Base-by-base conservation (phyloP, 371 early-diverging fungal species). In the Dinochytrium kinnereticum region DNA sequence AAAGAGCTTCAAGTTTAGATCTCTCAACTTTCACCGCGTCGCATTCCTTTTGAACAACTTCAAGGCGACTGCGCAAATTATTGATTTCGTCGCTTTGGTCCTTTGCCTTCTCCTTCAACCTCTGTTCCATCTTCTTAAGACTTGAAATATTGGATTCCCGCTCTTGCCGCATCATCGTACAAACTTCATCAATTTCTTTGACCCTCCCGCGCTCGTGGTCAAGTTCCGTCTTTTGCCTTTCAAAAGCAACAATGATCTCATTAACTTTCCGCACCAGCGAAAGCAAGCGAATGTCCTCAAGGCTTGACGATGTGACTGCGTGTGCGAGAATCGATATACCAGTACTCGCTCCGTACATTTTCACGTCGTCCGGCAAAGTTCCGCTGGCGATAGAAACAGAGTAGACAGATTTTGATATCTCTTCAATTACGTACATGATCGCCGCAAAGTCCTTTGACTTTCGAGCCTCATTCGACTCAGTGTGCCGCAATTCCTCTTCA, bases 301-400 rank as follows among this genome's bases (percentile, higher is more conserved):
- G 61, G 61, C 49, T 44, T 44, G 57, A 30, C 44, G 72, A 33
- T 40, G 66, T 19, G 37, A 38, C 34, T 31, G 57, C 1, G 55
- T 68, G 38, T 66, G 68, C 2, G n/a, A 53, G 39, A 33, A 69
- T 21, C 96, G 92, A 78, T 97, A 98, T 0, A 92, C 90, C 59
- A 87, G 89, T 69, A 98, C 98, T 68, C 96, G 94, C 64, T 44
- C 68, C 44, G 37, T 24, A 31, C n/a, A 28, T 66, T 24, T 44
- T 36, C 30, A 67, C n/a, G 17, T 64, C 26, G n/a, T 40, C 36
- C 28, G 71, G 36, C 55, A 68, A 24, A 2, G 40, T 51, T n/a
- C 30, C n/a, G 37, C 31, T 64, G 19, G 53, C 64, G 2, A 65
- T 30, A 0, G 61, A 53, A 13, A 69, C 21, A 19, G 75, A 31